phyloP scores from a whole-genome alignment of 495 filamentous ascomycete genomes.

The Aspergillus mulundensis region DNA sequence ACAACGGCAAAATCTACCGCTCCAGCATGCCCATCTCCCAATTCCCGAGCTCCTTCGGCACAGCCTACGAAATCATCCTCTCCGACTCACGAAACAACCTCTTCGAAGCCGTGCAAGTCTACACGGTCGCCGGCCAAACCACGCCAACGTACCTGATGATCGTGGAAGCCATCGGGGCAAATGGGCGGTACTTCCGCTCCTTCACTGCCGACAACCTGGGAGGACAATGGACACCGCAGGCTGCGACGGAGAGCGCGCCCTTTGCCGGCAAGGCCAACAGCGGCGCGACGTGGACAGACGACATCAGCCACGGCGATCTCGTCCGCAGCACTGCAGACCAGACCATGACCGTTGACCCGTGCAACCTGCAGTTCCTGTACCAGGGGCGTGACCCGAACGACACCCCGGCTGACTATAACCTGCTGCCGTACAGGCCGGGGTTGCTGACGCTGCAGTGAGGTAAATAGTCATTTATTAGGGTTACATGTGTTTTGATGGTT shows the following conservation, averaged over 20 bases:
- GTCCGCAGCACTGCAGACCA: constrained; percentile 31
- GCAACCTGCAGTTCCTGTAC: constrained; percentile 57
- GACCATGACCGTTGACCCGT: constrained; percentile 47
- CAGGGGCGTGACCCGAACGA: constrained; percentile 43
- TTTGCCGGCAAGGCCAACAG: constrained; percentile 63
- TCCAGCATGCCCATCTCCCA: constrained; percentile 53
- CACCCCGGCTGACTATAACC: constrained; percentile 39
- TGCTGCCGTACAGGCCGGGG: constrained; percentile 48
- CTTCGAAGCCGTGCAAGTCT: constrained; percentile 61
- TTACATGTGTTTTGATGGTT: too few relatives aligned
- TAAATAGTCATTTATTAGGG: too few relatives aligned
- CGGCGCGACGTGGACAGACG: constrained; percentile 58
- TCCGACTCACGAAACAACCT: constrained; percentile 49
- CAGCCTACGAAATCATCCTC: constrained; percentile 41
- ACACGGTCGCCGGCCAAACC: constrained; percentile 47
- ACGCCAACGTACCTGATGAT: constrained; percentile 53
- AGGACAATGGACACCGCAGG: constrained; percentile 53
- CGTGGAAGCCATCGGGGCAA: constrained; percentile 42
- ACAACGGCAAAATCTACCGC: constrained; percentile 63
- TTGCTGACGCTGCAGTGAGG: constrained; percentile 42
- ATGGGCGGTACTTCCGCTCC: constrained; percentile 57
- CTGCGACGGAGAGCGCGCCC: constrained; percentile 45
- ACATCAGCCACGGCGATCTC: constrained; percentile 61
- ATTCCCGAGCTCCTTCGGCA: constrained; percentile 59
- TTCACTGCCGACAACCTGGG: constrained; percentile 52